Base-by-base conservation (phyloP, 202 grass and related monocot genomes). In the Carex arenaria region DNA sequence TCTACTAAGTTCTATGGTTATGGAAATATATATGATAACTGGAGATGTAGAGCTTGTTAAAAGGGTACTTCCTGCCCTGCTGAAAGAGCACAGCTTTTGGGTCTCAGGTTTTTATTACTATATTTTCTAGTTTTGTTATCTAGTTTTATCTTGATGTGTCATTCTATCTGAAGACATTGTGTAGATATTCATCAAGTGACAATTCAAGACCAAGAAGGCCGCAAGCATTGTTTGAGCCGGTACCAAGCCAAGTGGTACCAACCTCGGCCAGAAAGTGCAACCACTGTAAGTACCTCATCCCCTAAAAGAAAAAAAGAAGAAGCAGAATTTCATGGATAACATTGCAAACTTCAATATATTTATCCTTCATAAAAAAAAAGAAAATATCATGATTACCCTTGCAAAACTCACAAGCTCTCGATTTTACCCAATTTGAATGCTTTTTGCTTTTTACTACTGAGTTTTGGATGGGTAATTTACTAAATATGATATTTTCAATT, bases 81-180 rank as follows among this genome's bases (percentile, higher is more conserved):
- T 98, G 51, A 92, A 95, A 88, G 96, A 98, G 86, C 89, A 98
- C 83, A 90, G 31, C 43, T 98, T 98, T 83, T 98, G 96, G 96
- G 88, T 90, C 76, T 98, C 95, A 93, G 95, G 95, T 98, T 84
- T 80, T 71, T 51, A 85, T 19, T 62, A 12, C 81, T 75, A 52
- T 49, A 47, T 54, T 62, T 65, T 67, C 40, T 67, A 54, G 17
- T 38, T 19, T 8, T 59, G 73, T 38, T 36, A 78, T 60, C 53
- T 38, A 59, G 53, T 10, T 78, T 59, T 55, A 54, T 59, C 53
- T 78, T 59, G 68, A 28, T 79, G 3, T 72, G 60, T 57, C 14
- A 10, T 78, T 74, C 66, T 36, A 84, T 75, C 69, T 80, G 22
- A 69, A 83, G 76, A 13, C 84, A 42, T 80, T 13, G n/a, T 80